phyloP scores from a whole-genome alignment of 2,329 filamentous ascomycete species.

The Penicillium capsulatum region DNA sequence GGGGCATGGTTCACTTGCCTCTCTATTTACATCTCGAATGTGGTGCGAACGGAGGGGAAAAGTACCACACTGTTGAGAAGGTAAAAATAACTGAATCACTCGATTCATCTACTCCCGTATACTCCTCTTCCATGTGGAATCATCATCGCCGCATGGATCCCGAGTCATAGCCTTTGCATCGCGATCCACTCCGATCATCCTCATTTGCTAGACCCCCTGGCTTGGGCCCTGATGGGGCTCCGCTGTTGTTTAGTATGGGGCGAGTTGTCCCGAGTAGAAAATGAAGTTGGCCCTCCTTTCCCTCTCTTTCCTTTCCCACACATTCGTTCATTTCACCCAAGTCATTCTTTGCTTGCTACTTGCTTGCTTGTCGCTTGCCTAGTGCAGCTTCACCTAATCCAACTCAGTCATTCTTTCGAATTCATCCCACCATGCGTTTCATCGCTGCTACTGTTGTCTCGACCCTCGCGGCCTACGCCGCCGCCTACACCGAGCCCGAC shows the following conservation, averaged over 20 bases:
- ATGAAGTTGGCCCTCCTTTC: conserved; percentile 13
- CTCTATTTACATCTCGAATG: no score
- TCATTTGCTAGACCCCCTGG: background rate
- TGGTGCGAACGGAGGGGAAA: no score
- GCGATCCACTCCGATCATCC: no score
- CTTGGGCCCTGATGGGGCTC: conserved; percentile 1
- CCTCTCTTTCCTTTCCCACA: conserved; percentile 11
- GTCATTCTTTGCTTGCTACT: conserved; percentile 22
- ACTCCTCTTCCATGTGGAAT: no score
- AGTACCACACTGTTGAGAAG: no score
- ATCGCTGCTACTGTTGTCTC: conserved; percentile 34
- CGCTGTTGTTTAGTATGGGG: no score
- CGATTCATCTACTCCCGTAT: no score
- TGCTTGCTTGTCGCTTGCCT: background rate
- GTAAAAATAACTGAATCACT: no score
- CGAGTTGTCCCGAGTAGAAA: background rate
- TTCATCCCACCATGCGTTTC: conserved; percentile 38
- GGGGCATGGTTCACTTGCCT: no score
- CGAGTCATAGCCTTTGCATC: no score
- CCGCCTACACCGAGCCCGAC: conserved; percentile 37
- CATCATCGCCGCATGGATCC: no score
- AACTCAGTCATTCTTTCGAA: conserved; percentile 23
- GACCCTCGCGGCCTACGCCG: conserved; percentile 37
- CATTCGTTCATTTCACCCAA: conserved; percentile 20
- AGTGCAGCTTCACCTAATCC: background rate